A percentile compares a stretch with the other conserved stretches of the same genome.
Evolutionary conservation across 257 asterid species (phyloP).

Genomic region (Solanum sejunctum): DNA sequence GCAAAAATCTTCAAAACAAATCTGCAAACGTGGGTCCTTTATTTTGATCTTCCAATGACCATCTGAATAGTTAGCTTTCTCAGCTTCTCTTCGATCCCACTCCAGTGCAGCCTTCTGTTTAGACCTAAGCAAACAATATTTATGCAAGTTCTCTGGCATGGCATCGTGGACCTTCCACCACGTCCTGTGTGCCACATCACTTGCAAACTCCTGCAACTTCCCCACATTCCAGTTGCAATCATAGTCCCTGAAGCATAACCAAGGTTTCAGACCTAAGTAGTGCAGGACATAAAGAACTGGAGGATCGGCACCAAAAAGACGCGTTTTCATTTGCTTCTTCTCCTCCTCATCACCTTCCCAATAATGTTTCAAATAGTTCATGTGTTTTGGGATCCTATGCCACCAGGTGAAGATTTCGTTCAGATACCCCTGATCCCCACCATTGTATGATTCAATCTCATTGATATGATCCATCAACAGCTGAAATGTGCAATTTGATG

Average conservation of each 20-base stretch:
- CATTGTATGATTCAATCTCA: slow-evolving; percentile 81
- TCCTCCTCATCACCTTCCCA: slow-evolving; percentile 74
- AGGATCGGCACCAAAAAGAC: slow-evolving; percentile 67
- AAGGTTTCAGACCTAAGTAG: slow-evolving; percentile 74
- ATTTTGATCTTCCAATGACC: slow-evolving; percentile 74
- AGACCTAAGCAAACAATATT: slow-evolving; percentile 68
- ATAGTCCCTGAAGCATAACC: slow-evolving; percentile 84
- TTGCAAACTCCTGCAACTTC: slow-evolving; percentile 57
- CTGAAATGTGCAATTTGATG: slow-evolving; percentile 76
- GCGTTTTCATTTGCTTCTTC: slow-evolving; percentile 45
- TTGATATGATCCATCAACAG: slow-evolving; percentile 73
- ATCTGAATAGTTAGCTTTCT: slow-evolving; percentile 63
- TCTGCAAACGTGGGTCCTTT: slow-evolving; percentile 39
- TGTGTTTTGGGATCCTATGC: slow-evolving; percentile 83
- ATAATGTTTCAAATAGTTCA: slow-evolving; percentile 81
- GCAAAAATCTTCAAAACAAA: slow-evolving; percentile 70
- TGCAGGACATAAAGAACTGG: slow-evolving; percentile 73
- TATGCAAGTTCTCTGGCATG: slow-evolving; percentile 75
- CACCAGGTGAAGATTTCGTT: slow-evolving; percentile 93
- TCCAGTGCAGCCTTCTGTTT: slow-evolving; percentile 86
- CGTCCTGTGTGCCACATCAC: slow-evolving; percentile 66
- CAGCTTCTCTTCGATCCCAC: slow-evolving; percentile 77
- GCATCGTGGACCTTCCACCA: slow-evolving; percentile 98
- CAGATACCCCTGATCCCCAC: slow-evolving; percentile 91
- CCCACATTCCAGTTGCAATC: slow-evolving; percentile 92